These are phyloP conservation scores for Claviceps digitariae DNA, from an alignment of 2,329 filamentous ascomycete species.

Conservation along the genomic window DNA sequence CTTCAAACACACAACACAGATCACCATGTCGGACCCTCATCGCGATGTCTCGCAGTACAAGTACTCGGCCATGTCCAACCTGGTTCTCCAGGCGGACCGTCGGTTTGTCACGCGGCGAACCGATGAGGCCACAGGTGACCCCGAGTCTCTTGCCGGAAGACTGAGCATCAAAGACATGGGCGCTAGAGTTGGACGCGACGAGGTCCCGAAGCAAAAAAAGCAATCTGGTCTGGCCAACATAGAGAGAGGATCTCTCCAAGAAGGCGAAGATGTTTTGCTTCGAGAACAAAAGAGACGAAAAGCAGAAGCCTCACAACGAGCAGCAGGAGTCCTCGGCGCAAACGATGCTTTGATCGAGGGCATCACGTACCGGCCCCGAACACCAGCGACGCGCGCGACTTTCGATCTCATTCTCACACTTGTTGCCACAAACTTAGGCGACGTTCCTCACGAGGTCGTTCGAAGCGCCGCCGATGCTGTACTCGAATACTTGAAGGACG, in stretches of 20 bases:
- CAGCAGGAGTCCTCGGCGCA: slow-evolving; percentile 67
- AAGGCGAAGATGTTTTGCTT: slow-evolving; percentile 72
- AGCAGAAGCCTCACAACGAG: slow-evolving; percentile 53
- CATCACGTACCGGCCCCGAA: slow-evolving; percentile 81
- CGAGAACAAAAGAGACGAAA: slow-evolving; percentile 81
- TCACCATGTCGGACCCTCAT: slow-evolving; percentile 59
- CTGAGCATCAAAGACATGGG: slow-evolving; percentile 95
- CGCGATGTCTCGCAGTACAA: slow-evolving; percentile 93
- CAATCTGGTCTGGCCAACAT: slow-evolving; percentile 52
- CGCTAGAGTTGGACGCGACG: slow-evolving; percentile 63
- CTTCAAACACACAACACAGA: slow-evolving; percentile 15
- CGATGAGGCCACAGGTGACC: slow-evolving; percentile 93
- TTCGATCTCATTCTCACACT: slow-evolving; percentile 92
- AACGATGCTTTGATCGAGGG: slow-evolving; percentile 82
- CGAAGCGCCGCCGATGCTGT: slow-evolving; percentile 88
- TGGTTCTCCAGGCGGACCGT: slow-evolving; percentile 99
- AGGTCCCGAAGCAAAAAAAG: slow-evolving; percentile 71
- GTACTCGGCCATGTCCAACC: slow-evolving; percentile 99
- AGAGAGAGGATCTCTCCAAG: slow-evolving; percentile 60
- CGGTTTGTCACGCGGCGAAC: slow-evolving; percentile 84
- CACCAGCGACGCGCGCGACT: slow-evolving; percentile 77
- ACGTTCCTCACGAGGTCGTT: slow-evolving; percentile 83
- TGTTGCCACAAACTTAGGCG: slow-evolving; percentile 76
- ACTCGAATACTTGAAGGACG: slow-evolving; percentile 85
- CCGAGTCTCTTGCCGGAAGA: slow-evolving; percentile 88